Percentiles rank a stretch among this genome's conserved stretches.
phyloP scores from a whole-genome alignment of 164 flowering plant genomes.

The Houttuynia cordata region DNA sequence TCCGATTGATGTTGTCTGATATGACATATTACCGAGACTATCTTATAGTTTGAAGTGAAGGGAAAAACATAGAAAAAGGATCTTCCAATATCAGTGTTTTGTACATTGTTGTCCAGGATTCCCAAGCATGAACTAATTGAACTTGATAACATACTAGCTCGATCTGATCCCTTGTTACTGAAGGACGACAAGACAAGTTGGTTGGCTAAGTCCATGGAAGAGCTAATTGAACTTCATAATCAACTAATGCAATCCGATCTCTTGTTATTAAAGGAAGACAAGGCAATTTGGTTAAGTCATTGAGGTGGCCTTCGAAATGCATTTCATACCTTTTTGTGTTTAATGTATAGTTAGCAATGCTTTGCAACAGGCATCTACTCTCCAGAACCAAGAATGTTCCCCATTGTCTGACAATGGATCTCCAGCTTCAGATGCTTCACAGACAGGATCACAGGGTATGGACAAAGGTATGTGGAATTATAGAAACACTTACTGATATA shows the following conservation, averaged over 20 bases:
- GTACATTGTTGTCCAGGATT: no score
- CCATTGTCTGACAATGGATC: constrained; percentile 35
- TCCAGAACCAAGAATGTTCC: constrained; percentile 34
- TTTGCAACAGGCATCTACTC: constrained; percentile 33
- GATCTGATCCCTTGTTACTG: no score
- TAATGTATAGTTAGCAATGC: background rate
- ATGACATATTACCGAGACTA: background rate
- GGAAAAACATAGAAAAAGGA: no score
- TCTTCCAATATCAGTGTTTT: no score
- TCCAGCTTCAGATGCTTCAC: constrained; percentile 30
- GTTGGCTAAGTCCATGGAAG: no score
- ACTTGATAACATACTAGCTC: no score
- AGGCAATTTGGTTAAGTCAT: background rate
- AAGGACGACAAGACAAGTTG: no score
- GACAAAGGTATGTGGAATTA: constrained; percentile 31
- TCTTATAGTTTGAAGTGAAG: no score
- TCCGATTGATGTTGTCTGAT: background rate
- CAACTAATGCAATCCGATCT: no score
- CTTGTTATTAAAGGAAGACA: background rate
- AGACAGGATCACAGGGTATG: constrained; percentile 31
- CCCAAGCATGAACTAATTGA: no score
- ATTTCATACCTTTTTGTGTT: background rate
- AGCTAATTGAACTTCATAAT: no score
- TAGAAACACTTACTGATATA: background rate
- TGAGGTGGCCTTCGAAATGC: background rate